These are phyloP conservation scores for Alternaria conjuncta DNA, from an alignment of 2,329 filamentous ascomycete species.

Conservation along the genomic window DNA sequence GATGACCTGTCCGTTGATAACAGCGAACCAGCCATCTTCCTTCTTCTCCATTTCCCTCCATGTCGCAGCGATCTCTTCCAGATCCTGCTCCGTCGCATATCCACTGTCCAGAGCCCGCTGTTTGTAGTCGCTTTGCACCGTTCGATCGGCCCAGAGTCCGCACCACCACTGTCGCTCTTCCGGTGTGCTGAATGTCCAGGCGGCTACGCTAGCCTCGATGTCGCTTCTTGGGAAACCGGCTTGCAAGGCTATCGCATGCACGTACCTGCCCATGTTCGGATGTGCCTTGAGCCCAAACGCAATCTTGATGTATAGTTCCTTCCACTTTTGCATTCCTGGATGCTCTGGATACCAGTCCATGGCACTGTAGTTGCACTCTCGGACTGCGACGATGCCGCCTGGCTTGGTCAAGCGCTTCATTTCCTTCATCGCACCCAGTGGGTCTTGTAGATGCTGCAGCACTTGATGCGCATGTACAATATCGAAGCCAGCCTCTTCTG, in stretches of 20 bases:
- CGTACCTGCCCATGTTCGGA: slow-evolving; percentile 44
- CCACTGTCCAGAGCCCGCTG: slow-evolving; percentile 47
- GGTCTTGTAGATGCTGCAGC: slow-evolving; percentile 62
- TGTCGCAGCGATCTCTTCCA: slow-evolving; percentile 49
- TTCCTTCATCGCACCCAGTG: slow-evolving; percentile 58
- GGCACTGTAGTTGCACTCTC: slow-evolving; percentile 46
- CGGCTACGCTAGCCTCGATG: slow-evolving; percentile 50
- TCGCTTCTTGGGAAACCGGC: slow-evolving; percentile 48
- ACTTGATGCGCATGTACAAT: slow-evolving; percentile 67
- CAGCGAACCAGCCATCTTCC: slow-evolving; percentile 52
- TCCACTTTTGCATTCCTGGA: slow-evolving; percentile 43
- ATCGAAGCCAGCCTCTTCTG: slow-evolving; percentile 57
- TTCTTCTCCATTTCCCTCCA: slow-evolving; percentile 51
- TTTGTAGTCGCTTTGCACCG: slow-evolving; percentile 44
- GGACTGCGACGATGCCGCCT: slow-evolving; percentile 60
- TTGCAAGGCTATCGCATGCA: slow-evolving; percentile 48
- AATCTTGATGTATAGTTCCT: slow-evolving; percentile 42
- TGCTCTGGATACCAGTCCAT: slow-evolving; percentile 50
- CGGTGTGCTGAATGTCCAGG: slow-evolving; percentile 52
- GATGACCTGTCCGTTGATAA: slow-evolving; percentile 53
- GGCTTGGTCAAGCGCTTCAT: slow-evolving; percentile 62
- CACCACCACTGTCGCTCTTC: slow-evolving; percentile 52
- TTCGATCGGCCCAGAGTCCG: slow-evolving; percentile 48
- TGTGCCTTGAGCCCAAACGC: slow-evolving; percentile 41
- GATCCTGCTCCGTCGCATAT: slow-evolving; percentile 45